Evolutionary conservation across 1,139 yeast species (phyloP), one percentile per base, ranked within the genome.

Genomic region (Hyphopichia buzzinii): DNA sequence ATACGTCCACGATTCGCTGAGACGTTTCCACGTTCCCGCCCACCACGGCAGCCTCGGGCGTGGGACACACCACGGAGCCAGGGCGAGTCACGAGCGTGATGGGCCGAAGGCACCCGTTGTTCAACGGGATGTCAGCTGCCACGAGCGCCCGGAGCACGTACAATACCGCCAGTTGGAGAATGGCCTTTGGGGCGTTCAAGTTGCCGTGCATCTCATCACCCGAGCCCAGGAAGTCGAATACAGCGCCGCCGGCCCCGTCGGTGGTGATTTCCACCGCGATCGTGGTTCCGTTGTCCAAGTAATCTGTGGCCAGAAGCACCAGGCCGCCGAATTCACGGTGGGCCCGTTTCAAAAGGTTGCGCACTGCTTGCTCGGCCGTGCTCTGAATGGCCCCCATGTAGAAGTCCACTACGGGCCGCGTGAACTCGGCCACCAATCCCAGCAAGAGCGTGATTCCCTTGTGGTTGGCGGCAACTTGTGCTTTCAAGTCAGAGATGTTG

Each of bases 21-120:
- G 92, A 80, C 0, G 95, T 86, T 57, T 84, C 84, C n/a, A 85
- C 94, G 54, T 86, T 87, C 6, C 95, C 95, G 21, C 95, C 96
- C 8, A 85, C 94, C 3, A 84, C 89, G 1, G 95, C 96, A 13
- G 92, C 92, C 33, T 83, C 87, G 28, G 69, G 72, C 2, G 82
- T 72, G 3, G 95, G 95, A 31, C 81, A 70, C 17, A 87, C 71
- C 5, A 87, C 70, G 1, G 87, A 77, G 0, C 84, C 84, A 34
- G 76, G 76, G 26, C 95, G 84, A 19, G 88, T 82, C 15, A 60
- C 60, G 38, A 87, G 73, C 4, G 75, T 62, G 35, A 86, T 76
- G 1, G 95, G 95, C 37, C 72, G 67, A 45, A 87, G 69, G 54
- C 95, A 86, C 6, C 96, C 96, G 51, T 86, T 89, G 51, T 87